These are phyloP conservation scores for Pulveroboletus ravenelii DNA, from an alignment of 768 basidiomycete genomes.

Conservation along the genomic window DNA sequence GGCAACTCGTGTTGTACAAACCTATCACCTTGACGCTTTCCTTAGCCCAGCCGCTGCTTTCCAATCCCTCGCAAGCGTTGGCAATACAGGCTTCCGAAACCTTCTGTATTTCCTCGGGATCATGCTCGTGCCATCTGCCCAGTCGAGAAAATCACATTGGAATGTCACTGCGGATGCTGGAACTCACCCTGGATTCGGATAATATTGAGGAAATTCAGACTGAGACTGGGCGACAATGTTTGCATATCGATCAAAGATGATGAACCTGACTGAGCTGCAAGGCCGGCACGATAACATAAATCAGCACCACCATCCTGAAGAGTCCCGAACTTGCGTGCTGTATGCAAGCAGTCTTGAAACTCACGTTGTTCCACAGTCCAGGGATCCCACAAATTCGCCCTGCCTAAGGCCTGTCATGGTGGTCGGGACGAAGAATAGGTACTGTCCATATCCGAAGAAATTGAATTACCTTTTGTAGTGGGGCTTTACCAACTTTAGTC, in stretches of 20 bases:
- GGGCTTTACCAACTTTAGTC: not conserved
- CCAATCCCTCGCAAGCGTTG: conserved; percentile 64
- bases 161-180: not conserved
- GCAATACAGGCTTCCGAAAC: conserved; percentile 73
- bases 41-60: conserved; percentile 69
- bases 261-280: conserved; percentile 81
- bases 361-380: conserved; percentile 95
- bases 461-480: conserved; percentile 11
- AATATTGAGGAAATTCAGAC: conserved; percentile 91
- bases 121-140: conserved; percentile 91
- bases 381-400: conserved; percentile 83
- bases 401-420: conserved; percentile 43
- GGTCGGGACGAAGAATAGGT: not conserved
- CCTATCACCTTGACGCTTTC: conserved; percentile 90
- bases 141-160: not conserved
- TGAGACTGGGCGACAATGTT: conserved; percentile 87
- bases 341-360: conserved; percentile 25
- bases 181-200: conserved; percentile 75
- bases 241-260: conserved; percentile 84
- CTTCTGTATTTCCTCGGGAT: conserved; percentile 75
- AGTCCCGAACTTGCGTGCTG: not conserved
- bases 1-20: conserved; percentile 34
- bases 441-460: not conserved
- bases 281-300: not conserved
- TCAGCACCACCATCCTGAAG: not conserved